Base-by-base conservation (phyloP, 805 yeast genomes). In the Saturnispora dispora region DNA sequence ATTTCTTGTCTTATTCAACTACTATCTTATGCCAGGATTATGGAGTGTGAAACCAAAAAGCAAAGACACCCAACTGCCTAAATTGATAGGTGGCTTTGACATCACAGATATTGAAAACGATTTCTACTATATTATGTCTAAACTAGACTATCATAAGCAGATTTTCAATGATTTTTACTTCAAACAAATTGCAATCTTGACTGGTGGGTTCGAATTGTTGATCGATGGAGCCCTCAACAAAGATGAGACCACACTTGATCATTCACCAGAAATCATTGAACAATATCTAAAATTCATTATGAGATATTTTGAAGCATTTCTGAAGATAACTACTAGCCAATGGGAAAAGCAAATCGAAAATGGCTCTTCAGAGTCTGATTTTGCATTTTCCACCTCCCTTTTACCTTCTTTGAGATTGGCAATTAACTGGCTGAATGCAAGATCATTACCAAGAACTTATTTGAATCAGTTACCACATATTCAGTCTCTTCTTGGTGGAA, bases 381-480 rank as follows among this genome's bases (percentile, higher is more conserved):
- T 55, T 48, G 48, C 53, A 7, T 55, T 63, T 28, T 58, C 65
- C 32, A 55, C 63, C 45, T 45, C 60, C 9, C 55, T 67, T 23
- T 63, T 67, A 57, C 78, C 70, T 47, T 62, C 66, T 45, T 45
- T 79, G 0, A 70, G 90, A 57, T 64, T 83, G 9, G 61, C 77
- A 42, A 68, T 78, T 23, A 74, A 77, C 51, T 83, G 87, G 87
- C 59, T 82, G 25, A 77, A 73, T 55, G 74, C 75, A 43, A 72
- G 78, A 51, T 74, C 72, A 53, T 56, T 68, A 37, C 76, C 75
- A 27, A 52, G 63, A 18, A 60, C 58, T 10, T 45, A 58, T 69
- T 20, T 70, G 62, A 30, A 58, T 30, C 60, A 62, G 40, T 58
- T 61, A 10, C 32, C 39, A 18, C 40, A 28, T 11, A 45, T 47